phyloP scores from a whole-genome alignment of 352 stramenopile genomes.

The Pythium myriotylum region DNA sequence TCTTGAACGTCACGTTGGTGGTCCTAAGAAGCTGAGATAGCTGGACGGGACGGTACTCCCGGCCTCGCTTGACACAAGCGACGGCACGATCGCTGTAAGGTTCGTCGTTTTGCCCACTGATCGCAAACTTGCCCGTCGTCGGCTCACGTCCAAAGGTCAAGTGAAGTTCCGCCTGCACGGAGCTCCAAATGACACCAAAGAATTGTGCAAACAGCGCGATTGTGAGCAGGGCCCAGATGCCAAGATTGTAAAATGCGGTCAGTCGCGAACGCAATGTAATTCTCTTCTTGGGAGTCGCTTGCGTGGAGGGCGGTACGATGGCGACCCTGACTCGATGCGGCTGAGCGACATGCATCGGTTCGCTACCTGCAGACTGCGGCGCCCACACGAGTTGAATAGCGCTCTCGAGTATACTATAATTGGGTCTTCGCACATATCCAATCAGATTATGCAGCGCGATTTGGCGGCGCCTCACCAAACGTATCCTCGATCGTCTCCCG shows the following conservation, averaged over 20 bases:
- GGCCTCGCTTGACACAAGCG: conserved; percentile 27
- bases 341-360: too few relatives aligned
- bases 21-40: conserved; percentile 20
- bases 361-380: too few relatives aligned
- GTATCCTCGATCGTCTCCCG: too few relatives aligned
- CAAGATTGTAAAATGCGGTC: conserved; percentile 25
- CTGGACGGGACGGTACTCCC: conserved; percentile 32
- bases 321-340: too few relatives aligned
- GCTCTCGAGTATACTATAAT: too few relatives aligned
- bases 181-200: conserved; percentile 28
- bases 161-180: conserved; percentile 2
- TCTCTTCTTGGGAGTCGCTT: too few relatives aligned
- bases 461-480: too few relatives aligned
- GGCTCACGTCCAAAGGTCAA: neutral
- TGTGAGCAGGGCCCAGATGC: conserved; percentile 31
- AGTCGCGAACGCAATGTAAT: too few relatives aligned
- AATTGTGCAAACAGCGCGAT: conserved; percentile 34
- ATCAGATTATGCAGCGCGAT: too few relatives aligned
- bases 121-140: neutral
- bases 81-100: conserved; percentile 46
- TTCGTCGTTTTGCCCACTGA: conserved; percentile 43
- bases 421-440: too few relatives aligned
- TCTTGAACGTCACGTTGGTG: neutral
- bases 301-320: too few relatives aligned
- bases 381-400: too few relatives aligned